Percentiles rank a stretch among this genome's conserved stretches.
Evolutionary conservation across 164 flowering plant genomes (phyloP).

Genomic region (Tetracentron sinense): DNA sequence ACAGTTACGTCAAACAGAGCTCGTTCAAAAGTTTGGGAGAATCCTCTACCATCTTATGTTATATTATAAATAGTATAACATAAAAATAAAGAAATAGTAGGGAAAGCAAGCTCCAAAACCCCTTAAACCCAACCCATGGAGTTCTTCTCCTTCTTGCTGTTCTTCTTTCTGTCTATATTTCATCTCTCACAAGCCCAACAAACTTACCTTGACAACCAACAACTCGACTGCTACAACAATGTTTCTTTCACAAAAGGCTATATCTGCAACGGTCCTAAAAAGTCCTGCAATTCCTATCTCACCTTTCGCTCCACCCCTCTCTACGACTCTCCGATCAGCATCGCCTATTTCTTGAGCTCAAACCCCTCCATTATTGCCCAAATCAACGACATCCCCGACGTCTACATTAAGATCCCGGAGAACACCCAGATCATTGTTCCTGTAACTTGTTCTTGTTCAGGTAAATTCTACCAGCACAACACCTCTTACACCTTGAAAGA

Average conservation of each 20-base stretch:
- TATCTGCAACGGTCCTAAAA: constrained; percentile 34
- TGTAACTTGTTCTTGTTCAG: constrained; percentile 54
- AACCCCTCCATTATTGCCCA: constrained; percentile 29
- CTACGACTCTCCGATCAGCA: constrained; percentile 35
- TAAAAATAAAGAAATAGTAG: too few species aligned
- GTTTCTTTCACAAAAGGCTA: constrained; percentile 34
- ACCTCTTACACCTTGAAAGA: constrained; percentile 28
- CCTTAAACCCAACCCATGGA: too few species aligned
- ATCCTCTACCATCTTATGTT: too few species aligned
- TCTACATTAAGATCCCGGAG: constrained; percentile 25
- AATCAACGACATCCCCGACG: constrained; percentile 38
- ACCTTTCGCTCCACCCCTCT: constrained; percentile 45
- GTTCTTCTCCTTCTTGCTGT: not conserved
- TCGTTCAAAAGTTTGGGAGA: too few species aligned
- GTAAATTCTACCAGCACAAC: constrained; percentile 46
- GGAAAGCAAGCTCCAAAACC: too few species aligned
- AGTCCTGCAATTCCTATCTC: constrained; percentile 53
- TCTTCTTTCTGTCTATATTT: not conserved
- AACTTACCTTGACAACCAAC: constrained; percentile 45
- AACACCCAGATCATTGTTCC: constrained; percentile 44
- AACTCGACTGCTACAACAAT: constrained; percentile 38
- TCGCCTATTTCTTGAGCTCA: constrained; percentile 36
- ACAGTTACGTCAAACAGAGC: too few species aligned
- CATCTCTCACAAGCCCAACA: constrained; percentile 36
- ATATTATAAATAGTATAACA: too few species aligned